Evolutionary conservation across 805 yeast species (phyloP), one percentile per base, ranked within the genome.

Genomic region (Myxozyma lipomycoides): DNA sequence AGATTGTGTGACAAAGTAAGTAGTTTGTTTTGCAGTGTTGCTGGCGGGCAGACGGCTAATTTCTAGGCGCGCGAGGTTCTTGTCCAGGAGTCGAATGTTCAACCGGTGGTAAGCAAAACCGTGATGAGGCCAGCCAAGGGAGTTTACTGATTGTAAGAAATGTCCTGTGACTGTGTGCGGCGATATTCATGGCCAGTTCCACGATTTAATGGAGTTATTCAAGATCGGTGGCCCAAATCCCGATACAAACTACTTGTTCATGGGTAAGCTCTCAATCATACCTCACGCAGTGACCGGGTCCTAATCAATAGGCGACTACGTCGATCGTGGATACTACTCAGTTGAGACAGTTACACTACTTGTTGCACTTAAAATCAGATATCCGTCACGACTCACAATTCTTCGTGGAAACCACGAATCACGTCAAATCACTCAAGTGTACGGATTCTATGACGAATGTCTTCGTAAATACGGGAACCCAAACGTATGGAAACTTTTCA

Each of bases 111-210:
- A 52, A 22, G 59, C 45, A 23, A 35, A 12, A 28, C 15, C 15
- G 12, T 28, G n/a, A n/a, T n/a, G n/a, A n/a, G n/a, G n/a, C 15
- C 15, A 28, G 15, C 15, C 15, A 28, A 28, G 34, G 34, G 15
- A 28, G 15, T n/a, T 44, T 25, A 45, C 41, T 19, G 17, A 7
- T 7, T 18, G 18, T 12, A n/a, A 55, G 59, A 52, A 80, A 56
- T 91, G 89, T 6, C 98, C 98, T 3, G 98, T 93, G 32, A 91
- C 98, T 18, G 84, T 91, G 17, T 86, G 95, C 68, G 66, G 97
- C 60, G 97, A 89, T 70, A 91, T 89, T 48, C 97, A 89, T 67
- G 97, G 97, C 37, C 97, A 89, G 69, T 90, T 89, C 68, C 96
- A 90, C 67, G 97, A 89, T 73, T 74, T 89, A 67, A 85, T 88